Conservation (phyloP, 148 eudicot genomes). For the Rhododendron molle region DNA sequence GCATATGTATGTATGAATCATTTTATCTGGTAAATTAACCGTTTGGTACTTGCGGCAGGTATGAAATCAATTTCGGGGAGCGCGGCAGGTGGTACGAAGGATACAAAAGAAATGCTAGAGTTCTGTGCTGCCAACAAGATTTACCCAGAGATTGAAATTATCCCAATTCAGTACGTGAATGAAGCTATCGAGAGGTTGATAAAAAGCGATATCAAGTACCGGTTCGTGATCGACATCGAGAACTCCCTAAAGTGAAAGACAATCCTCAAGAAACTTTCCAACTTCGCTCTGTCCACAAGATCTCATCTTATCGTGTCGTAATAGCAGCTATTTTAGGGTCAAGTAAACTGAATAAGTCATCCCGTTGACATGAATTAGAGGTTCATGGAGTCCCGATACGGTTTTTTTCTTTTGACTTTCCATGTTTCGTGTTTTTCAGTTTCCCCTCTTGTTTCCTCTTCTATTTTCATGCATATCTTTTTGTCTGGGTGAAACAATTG, state of each 20-base stretch:
- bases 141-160: conserved; percentile 58
- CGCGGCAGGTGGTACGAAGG: conserved; percentile 64
- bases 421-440: background rate
- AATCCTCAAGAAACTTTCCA: background rate
- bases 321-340: background rate
- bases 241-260: conserved; percentile 50
- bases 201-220: conserved; percentile 64
- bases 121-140: conserved; percentile 61
- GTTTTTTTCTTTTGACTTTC: background rate
- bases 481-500: background rate
- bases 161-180: conserved; percentile 66
- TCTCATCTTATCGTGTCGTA: background rate
- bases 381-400: background rate
- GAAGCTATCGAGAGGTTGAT: conserved; percentile 72
- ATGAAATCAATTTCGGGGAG: conserved; percentile 63
- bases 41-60: conserved; percentile 25
- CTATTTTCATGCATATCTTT: background rate
- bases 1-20: background rate
- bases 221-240: conserved; percentile 72
- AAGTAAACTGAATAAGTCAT: background rate
- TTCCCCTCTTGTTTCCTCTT: background rate
- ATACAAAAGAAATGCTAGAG: conserved; percentile 69
- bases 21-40: background rate
- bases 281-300: background rate
- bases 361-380: background rate